Conservation (phyloP, 768 basidiomycete species). For the Russula lepida region DNA sequence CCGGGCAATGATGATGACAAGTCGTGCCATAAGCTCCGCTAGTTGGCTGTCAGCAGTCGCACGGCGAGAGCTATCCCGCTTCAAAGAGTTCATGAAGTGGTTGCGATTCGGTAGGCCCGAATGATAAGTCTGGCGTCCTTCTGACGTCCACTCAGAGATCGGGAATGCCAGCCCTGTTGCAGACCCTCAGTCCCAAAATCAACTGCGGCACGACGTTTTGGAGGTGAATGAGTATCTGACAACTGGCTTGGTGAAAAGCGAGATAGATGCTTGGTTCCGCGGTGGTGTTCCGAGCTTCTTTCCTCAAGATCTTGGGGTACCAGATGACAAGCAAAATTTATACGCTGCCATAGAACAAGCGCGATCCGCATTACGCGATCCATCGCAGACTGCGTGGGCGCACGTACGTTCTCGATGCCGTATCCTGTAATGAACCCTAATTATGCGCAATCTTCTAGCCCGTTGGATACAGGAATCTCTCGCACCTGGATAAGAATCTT, state of each 20-base stretch:
- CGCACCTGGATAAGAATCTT: constrained; percentile 59
- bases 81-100: constrained; percentile 75
- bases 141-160: constrained; percentile 33
- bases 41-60: constrained; percentile 62
- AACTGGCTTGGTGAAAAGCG: constrained; percentile 56
- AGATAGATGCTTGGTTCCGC: constrained; percentile 74
- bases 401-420: constrained; percentile 35
- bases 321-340: constrained; percentile 31
- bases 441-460: constrained; percentile 29
- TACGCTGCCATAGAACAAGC: constrained; percentile 40
- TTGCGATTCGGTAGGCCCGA: constrained; percentile 56
- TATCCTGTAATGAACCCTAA: constrained; percentile 7
- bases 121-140: not conserved
- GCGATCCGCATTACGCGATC: constrained; percentile 39
- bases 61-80: constrained; percentile 59
- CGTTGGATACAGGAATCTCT: constrained; percentile 41
- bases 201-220: constrained; percentile 60
- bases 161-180: constrained; percentile 42
- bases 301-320: constrained; percentile 41
- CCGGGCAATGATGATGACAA: constrained; percentile 44
- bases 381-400: constrained; percentile 42
- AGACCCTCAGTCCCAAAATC: constrained; percentile 38
- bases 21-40: constrained; percentile 51
- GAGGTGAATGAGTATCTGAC: constrained; percentile 77
- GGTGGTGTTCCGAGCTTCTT: constrained; percentile 50